Conservation (phyloP, 2,329 filamentous ascomycete genomes). For the Venturia pyrina region DNA sequence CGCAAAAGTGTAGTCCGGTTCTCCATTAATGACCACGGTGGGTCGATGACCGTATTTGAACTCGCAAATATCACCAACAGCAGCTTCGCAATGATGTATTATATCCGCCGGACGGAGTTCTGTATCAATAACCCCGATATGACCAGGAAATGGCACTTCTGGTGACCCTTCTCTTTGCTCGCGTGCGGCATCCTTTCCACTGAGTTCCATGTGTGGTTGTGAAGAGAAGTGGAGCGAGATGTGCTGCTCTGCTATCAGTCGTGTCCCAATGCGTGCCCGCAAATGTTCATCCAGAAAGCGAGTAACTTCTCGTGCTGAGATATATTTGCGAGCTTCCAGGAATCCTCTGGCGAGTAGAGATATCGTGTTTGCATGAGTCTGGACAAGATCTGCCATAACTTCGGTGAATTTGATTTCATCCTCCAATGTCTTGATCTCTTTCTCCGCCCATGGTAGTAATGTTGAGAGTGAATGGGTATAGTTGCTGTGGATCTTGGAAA, state of each 20-base stretch:
- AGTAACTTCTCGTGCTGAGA: conserved; percentile 73
- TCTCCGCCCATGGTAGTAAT: conserved; percentile 71
- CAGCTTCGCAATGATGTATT: conserved; percentile 74
- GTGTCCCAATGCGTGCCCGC: conserved; percentile 84
- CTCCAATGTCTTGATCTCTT: conserved; percentile 63
- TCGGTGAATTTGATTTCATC: conserved; percentile 89
- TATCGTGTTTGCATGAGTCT: conserved; percentile 91
- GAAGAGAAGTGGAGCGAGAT: conserved; percentile 74
- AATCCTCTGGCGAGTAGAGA: conserved; percentile 86
- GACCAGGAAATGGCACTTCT: conserved; percentile 42
- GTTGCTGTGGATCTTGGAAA: conserved; percentile 89
- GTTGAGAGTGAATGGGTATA: conserved; percentile 90
- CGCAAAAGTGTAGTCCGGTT: conserved; percentile 79
- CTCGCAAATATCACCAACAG: conserved; percentile 94
- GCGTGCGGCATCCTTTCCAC: conserved; percentile 11
- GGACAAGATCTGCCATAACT: conserved; percentile 87
- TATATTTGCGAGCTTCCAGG: conserved; percentile 85
- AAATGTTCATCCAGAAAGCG: conserved; percentile 88
- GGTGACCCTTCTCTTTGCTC: not conserved
- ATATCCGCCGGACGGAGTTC: conserved; percentile 71
- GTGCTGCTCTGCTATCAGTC: conserved; percentile 92
- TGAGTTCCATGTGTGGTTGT: conserved; percentile 56
- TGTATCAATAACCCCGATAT: conserved; percentile 94
- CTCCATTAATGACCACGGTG: conserved; percentile 68
- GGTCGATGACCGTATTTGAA: conserved; percentile 88